Conservation (phyloP, 164 flowering plant species). For the Chloranthus sessilifolius region DNA sequence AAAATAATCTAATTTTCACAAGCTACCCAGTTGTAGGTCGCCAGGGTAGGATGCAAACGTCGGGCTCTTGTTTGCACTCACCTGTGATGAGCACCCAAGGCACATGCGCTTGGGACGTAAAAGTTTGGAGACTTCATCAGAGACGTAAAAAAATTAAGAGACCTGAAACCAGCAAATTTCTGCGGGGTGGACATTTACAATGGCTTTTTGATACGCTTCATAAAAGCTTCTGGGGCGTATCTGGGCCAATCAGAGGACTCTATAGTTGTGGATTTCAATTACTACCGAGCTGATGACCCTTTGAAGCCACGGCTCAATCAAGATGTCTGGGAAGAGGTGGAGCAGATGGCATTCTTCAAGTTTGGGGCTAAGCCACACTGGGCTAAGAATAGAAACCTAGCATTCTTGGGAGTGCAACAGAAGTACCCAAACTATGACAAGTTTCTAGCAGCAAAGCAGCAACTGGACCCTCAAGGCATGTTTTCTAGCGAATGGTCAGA, state of each 20-base stretch:
- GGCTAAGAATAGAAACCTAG: conserved; percentile 79
- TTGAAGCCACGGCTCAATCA: conserved; percentile 64
- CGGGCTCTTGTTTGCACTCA: conserved; percentile 80
- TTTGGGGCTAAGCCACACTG: conserved; percentile 79
- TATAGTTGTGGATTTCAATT: conserved; percentile 75
- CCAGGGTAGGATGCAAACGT: conserved; percentile 76
- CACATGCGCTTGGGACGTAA: conserved; percentile 73
- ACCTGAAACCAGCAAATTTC: conserved; percentile 53
- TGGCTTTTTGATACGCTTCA: conserved; percentile 67
- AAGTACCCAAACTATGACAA: conserved; percentile 48
- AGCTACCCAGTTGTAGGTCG: conserved; percentile 86
- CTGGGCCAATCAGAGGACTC: conserved; percentile 78
- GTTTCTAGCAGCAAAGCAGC: conserved; percentile 52
- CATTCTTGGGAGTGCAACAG: conserved; percentile 48
- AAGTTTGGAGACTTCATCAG: conserved; percentile 51
- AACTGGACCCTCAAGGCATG: conserved; percentile 50
- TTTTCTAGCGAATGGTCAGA: conserved; percentile 74
- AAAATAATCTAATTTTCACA: conserved; percentile 59
- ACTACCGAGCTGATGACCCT: conserved; percentile 59
- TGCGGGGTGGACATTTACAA: conserved; percentile 79
- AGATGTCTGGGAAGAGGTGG: conserved; percentile 79
- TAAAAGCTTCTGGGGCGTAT: conserved; percentile 60
- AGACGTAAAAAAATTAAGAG: conserved; percentile 61
- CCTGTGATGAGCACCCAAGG: conserved; percentile 13
- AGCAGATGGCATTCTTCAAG: conserved; percentile 88